Percentiles rank a stretch among this genome's conserved stretches.
These are phyloP conservation scores for Aspergillus tubingensis DNA, from an alignment of 2,329 filamentous ascomycete species.

Conservation along the genomic window DNA sequence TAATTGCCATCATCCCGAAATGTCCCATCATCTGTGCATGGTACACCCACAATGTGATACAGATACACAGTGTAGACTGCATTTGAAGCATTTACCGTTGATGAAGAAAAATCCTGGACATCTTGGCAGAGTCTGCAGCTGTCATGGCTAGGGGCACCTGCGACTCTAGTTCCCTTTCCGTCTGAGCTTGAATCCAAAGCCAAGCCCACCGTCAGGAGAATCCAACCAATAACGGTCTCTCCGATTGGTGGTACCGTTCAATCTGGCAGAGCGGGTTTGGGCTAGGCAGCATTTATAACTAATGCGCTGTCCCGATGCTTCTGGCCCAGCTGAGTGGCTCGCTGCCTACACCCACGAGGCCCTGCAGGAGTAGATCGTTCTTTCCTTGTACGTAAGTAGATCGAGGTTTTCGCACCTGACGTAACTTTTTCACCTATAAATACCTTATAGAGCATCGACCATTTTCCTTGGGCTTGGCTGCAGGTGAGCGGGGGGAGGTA, in stretches of 20 bases:
- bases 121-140: not conserved
- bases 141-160: too few species aligned
- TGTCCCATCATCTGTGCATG: not conserved
- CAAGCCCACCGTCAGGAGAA: not conserved
- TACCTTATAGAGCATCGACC: too few species aligned
- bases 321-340: not conserved
- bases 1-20: not conserved
- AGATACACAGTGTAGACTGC: not conserved
- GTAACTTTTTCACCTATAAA: too few species aligned
- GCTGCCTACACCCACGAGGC: not conserved
- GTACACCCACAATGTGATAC: not conserved
- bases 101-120: not conserved
- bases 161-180: not conserved
- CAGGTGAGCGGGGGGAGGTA: too few species aligned
- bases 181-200: not conserved
- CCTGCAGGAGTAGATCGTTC: not conserved
- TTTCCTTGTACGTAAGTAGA: too few species aligned
- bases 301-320: not conserved
- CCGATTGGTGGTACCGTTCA: not conserved
- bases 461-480: too few species aligned
- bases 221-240: not conserved
- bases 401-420: too few species aligned
- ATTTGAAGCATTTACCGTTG: not conserved
- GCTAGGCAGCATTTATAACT: not conserved
- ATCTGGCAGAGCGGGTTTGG: not conserved